Conservation (phyloP, 2,329 filamentous ascomycete species). For the Pezicula rhizophila region DNA sequence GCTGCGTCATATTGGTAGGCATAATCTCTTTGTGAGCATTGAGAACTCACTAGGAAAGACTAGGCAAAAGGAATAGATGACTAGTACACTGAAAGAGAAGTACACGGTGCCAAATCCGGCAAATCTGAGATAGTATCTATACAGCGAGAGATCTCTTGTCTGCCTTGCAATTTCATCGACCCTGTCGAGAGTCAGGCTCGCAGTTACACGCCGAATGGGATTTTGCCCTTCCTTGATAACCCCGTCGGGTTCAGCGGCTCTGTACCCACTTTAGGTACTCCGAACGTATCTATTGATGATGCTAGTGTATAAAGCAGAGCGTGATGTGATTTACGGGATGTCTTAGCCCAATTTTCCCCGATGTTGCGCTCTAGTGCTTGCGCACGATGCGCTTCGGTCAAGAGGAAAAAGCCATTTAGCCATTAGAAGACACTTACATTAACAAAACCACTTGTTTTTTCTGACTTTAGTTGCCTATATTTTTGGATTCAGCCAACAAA, state of each 20-base stretch:
- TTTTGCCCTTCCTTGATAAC: background rate
- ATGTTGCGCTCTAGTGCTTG: too few species aligned
- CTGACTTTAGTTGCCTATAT: too few species aligned
- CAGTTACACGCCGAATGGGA: background rate
- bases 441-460: too few species aligned
- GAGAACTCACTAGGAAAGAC: conserved; percentile 11
- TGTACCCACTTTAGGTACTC: conserved; percentile 2
- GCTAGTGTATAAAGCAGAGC: too few species aligned
- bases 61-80: conserved; percentile 8
- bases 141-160: conserved; percentile 11
- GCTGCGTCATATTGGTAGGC: background rate
- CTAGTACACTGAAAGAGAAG: conserved; percentile 6
- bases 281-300: conserved; percentile 15
- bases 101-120: conserved; percentile 8
- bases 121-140: conserved; percentile 14
- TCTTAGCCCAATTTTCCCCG: too few species aligned
- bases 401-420: too few species aligned
- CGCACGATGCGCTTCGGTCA: too few species aligned
- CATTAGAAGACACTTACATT: too few species aligned
- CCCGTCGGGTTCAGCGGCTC: background rate
- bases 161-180: conserved; percentile 8
- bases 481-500: too few species aligned
- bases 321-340: too few species aligned
- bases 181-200: background rate
- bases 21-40: conserved; percentile 1